A percentile compares a stretch with the other conserved stretches of the same genome.
These are phyloP conservation scores for Huntiella bhutanensis DNA, from an alignment of 2,329 filamentous ascomycete species.

Conservation along the genomic window DNA sequence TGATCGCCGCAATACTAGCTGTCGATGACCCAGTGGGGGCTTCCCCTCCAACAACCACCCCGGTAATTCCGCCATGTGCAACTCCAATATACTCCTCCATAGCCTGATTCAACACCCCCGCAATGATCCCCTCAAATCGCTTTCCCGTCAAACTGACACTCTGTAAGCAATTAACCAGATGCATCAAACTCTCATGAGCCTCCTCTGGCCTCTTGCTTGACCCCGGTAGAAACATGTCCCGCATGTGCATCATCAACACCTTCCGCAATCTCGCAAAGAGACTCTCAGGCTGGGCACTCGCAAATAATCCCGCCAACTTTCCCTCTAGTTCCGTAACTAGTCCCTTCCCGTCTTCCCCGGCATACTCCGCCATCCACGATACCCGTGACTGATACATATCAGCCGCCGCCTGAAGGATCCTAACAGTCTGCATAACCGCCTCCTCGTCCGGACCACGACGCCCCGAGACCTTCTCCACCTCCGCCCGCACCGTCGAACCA, in stretches of 20 bases:
- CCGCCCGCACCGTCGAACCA: slow-evolving; percentile 36
- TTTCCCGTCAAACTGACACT: slow-evolving; percentile 36
- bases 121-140: slow-evolving; percentile 50
- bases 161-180: background rate
- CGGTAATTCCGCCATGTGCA: slow-evolving; percentile 28
- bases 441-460: background rate
- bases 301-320: background rate
- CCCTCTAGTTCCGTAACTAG: background rate
- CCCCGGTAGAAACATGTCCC: background rate
- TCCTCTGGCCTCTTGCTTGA: background rate
- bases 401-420: background rate
- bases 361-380: background rate
- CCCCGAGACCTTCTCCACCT: slow-evolving; percentile 23
- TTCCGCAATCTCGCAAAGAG: background rate
- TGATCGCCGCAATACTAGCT: too few species aligned
- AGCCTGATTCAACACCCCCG: slow-evolving; percentile 47
- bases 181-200: background rate
- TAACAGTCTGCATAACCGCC: background rate
- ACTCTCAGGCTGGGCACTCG: background rate
- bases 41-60: too few species aligned
- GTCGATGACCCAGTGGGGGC: too few species aligned
- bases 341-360: background rate
- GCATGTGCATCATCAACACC: background rate
- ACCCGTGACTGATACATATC: background rate
- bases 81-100: slow-evolving; percentile 44